Conservation (phyloP, 345 rosid genomes). For the Garcia nutans region DNA sequence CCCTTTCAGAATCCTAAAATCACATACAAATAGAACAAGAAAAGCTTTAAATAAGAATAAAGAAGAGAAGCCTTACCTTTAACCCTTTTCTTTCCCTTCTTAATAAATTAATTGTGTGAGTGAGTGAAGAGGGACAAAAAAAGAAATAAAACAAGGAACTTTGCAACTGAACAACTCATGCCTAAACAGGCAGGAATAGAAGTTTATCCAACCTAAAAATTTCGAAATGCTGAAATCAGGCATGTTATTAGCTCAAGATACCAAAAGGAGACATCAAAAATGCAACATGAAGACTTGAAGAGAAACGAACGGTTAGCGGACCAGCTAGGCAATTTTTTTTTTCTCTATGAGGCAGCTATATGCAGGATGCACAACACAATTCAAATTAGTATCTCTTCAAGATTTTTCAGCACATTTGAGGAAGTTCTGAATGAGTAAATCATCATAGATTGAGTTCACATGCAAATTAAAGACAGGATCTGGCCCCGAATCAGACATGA, state of each 20-base stretch:
- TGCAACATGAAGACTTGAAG: background rate
- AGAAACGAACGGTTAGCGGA: background rate
- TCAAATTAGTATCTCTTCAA: background rate
- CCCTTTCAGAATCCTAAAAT: slow-evolving; percentile 82
- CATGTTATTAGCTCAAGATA: background rate
- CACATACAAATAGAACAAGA: background rate
- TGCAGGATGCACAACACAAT: background rate
- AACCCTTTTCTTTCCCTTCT: background rate
- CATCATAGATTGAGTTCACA: background rate
- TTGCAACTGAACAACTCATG: background rate
- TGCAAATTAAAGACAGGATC: background rate
- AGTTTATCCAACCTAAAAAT: background rate
- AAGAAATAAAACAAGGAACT: background rate
- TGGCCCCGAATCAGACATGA: background rate
- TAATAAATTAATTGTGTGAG: background rate
- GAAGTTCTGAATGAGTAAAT: background rate
- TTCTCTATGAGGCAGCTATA: background rate
- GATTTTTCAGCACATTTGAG: background rate
- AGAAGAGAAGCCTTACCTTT: background rate
- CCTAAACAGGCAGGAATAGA: background rate
- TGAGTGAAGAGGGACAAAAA: background rate
- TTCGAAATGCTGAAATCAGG: background rate
- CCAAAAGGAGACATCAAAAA: background rate
- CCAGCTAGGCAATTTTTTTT: background rate
- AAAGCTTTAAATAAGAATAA: background rate